Conservation (phyloP, 2,329 filamentous ascomycete species). For the Stylonectria norvegica region DNA sequence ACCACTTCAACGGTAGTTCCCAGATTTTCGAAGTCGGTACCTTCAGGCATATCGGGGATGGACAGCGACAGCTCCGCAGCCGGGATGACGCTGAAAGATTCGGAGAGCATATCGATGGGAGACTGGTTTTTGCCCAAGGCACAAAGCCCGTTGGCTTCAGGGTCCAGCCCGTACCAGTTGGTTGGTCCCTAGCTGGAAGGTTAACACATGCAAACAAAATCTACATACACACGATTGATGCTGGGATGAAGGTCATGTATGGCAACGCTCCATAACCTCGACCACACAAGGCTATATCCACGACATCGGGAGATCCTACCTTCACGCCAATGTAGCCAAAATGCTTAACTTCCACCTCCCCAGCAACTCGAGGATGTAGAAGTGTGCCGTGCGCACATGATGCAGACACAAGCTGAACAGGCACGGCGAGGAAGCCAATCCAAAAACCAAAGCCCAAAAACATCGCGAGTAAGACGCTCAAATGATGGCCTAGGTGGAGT, state of each 20-base stretch:
- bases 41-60: constrained; percentile 35
- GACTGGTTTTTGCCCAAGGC: constrained; percentile 50
- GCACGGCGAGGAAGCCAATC: constrained; percentile 13
- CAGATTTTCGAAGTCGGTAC: constrained; percentile 48
- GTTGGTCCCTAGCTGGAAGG: constrained; percentile 48
- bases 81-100: constrained; percentile 25
- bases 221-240: too few relatives aligned
- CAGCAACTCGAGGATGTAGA: constrained; percentile 31
- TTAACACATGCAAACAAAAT: too few relatives aligned
- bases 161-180: constrained; percentile 48
- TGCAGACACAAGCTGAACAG: constrained; percentile 23
- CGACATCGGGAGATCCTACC: constrained; percentile 28
- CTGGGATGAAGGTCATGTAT: too few relatives aligned
- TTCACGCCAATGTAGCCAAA: constrained; percentile 37
- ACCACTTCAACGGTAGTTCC: constrained; percentile 50
- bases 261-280: too few relatives aligned
- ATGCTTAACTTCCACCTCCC: constrained; percentile 31
- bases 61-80: constrained; percentile 32
- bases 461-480: too few relatives aligned
- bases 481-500: too few relatives aligned
- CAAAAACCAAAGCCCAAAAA: background rate
- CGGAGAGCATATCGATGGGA: constrained; percentile 49
- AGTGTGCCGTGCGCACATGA: constrained; percentile 41
- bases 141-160: constrained; percentile 43
- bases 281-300: too few relatives aligned